Evolutionary conservation across 2,329 filamentous ascomycete genomes (phyloP), one percentile per base, ranked within the genome.

Genomic region (Arthrocladium fulminans): DNA sequence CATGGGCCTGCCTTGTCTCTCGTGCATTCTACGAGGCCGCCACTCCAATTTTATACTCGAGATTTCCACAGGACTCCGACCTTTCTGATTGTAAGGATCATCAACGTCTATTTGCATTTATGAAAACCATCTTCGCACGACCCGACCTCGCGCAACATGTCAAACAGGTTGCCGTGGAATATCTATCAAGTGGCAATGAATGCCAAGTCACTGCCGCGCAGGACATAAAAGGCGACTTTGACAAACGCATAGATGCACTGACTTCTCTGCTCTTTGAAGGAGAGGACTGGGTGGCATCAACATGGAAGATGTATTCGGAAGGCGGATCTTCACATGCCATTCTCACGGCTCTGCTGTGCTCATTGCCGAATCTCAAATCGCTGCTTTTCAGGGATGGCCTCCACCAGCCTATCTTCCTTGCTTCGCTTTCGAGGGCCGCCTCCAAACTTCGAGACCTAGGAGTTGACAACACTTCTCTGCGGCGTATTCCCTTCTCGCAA

Each of bases 101-200:
- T 17, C 4, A n/a, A 6, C 7, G 40, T 19, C 4, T 29, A 5
- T 15, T 29, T 25, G 40, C 22, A 12, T 44, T 44, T 20, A 8
- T 44, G 13, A 44, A 15, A 25, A 44, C 24, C 8, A 34, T 44
- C n/a, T 7, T 44, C 41, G 23, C 41, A 17, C 41, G 25, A 12
- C 41, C 25, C 13, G 41, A 44, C 24, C 25, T 30, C 25, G 41
- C 41, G 3, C 24, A 20, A 32, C 23, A 30, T n/a, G 41, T 44
- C 41, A 44, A 44, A 15, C 19, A 40, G n/a, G 17, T 40, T 3
- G 8, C 17, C 17, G 10, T 35, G 13, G 6, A 35, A 15, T 9
- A 40, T 19, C 8, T 6, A 6, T 5, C 6, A 13, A 22, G 23
- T 40, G 17, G n/a, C 37, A 9, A n/a, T n/a, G n/a, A n/a, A n/a